phyloP scores from a whole-genome alignment of 331 rosid species.

The Spiraea crenata region DNA sequence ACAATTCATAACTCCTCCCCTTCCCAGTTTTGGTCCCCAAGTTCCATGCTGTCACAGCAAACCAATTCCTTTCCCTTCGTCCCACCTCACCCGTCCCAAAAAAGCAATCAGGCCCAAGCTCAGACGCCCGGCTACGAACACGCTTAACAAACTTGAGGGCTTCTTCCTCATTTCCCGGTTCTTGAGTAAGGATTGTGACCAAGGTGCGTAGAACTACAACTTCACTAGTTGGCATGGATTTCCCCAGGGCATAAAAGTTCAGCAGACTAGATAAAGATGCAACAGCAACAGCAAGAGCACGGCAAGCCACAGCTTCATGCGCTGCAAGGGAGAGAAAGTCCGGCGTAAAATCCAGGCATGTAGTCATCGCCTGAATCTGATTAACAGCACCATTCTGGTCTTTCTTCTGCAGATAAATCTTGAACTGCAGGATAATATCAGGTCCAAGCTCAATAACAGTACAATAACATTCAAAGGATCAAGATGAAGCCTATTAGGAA shows the following conservation, averaged over 20 bases:
- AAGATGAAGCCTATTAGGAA: slow-evolving; percentile 4
- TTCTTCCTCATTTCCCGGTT: slow-evolving; percentile 59
- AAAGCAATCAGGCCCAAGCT: slow-evolving; percentile 63
- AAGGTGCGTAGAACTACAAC: slow-evolving; percentile 77
- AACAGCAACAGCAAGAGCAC: slow-evolving; percentile 71
- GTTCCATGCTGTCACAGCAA: slow-evolving; percentile 87
- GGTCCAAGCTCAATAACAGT: slow-evolving; percentile 61
- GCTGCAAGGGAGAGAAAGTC: slow-evolving; percentile 90
- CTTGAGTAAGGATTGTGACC: slow-evolving; percentile 73
- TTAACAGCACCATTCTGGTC: slow-evolving; percentile 59
- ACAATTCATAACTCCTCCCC: slow-evolving; percentile 59
- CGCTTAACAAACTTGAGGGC: slow-evolving; percentile 58
- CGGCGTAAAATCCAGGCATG: slow-evolving; percentile 79
- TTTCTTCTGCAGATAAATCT: slow-evolving; percentile 75
- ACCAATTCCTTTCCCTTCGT: slow-evolving; percentile 87
- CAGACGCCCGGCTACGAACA: slow-evolving; percentile 55
- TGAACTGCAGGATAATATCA: slow-evolving; percentile 64
- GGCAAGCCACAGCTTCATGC: slow-evolving; percentile 97
- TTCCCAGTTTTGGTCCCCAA: slow-evolving; percentile 69
- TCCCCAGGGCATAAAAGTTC: slow-evolving; percentile 61
- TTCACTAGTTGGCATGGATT: slow-evolving; percentile 73
- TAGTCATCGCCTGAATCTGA: slow-evolving; percentile 81
- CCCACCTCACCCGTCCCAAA: slow-evolving; percentile 87
- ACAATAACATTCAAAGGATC: neutral
- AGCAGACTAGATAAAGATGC: slow-evolving; percentile 67